phyloP scores from a whole-genome alignment of 2,329 filamentous ascomycete species.

The Alternaria gansuensis region DNA sequence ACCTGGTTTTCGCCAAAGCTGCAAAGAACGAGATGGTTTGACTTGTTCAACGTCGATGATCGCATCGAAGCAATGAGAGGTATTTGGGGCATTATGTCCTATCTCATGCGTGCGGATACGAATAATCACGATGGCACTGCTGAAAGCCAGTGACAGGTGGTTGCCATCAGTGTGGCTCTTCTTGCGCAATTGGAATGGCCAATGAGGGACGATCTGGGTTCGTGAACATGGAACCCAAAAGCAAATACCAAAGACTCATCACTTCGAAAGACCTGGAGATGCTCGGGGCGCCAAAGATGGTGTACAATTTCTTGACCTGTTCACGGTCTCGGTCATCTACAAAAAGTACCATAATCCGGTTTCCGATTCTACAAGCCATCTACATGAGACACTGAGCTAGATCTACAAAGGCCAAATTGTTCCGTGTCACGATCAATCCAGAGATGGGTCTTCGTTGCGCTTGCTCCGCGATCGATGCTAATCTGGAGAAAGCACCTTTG shows the following conservation, averaged over 20 bases:
- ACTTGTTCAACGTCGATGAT: constrained; percentile 64
- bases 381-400: constrained; percentile 14
- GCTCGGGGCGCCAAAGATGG: constrained; percentile 3
- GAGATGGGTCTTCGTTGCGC: not conserved
- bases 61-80: constrained; percentile 65
- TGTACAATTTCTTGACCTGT: constrained; percentile 7
- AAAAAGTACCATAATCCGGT: constrained; percentile 2
- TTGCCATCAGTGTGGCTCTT: not conserved
- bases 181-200: not conserved
- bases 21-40: constrained; percentile 66
- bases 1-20: constrained; percentile 63
- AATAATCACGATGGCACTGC: constrained; percentile 11
- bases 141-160: constrained; percentile 14
- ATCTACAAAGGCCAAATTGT: not conserved
- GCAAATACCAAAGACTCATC: not conserved
- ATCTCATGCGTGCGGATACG: constrained; percentile 53
- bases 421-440: constrained; percentile 3
- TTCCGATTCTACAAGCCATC: constrained; percentile 1
- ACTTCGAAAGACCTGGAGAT: constrained; percentile 3
- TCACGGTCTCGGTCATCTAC: not conserved
- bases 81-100: constrained; percentile 67
- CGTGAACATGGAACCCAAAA: constrained; percentile 1
- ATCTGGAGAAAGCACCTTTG: constrained; percentile 1
- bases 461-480: not conserved
- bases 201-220: not conserved